Percentiles rank a stretch among this genome's conserved stretches.
phyloP scores from a whole-genome alignment of 2,329 filamentous ascomycete genomes.

The Exophiala sideris region DNA sequence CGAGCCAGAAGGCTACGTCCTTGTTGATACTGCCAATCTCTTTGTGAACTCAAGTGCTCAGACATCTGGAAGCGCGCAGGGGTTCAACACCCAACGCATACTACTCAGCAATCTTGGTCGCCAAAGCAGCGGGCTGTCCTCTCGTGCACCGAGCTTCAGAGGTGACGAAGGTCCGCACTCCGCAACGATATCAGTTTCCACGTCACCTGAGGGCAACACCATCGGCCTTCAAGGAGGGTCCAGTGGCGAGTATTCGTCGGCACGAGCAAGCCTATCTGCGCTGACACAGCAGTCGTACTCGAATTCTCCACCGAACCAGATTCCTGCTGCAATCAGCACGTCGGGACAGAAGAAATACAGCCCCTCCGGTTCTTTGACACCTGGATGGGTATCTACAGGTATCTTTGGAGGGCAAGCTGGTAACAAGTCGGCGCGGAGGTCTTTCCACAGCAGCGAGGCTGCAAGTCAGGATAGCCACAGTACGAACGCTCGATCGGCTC shows the following conservation, averaged over 20 bases:
- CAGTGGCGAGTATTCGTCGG: constrained; percentile 15
- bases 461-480: constrained; percentile 20
- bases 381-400: constrained; percentile 19
- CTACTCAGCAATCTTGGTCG: constrained; percentile 1
- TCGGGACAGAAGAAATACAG: constrained; percentile 26
- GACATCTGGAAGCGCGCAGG: neutral
- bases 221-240: constrained; percentile 15
- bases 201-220: constrained; percentile 28
- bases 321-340: constrained; percentile 9
- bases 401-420: constrained; percentile 18
- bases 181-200: constrained; percentile 23
- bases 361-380: constrained; percentile 23
- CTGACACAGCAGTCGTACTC: constrained; percentile 26
- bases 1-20: constrained; percentile 14
- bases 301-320: constrained; percentile 27
- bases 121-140: constrained; percentile 19
- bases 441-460: constrained; percentile 17
- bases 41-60: neutral
- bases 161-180: constrained; percentile 22
- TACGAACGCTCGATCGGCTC: constrained; percentile 8
- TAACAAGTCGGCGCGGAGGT: constrained; percentile 9
- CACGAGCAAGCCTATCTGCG: constrained; percentile 26
- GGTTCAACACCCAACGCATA: constrained; percentile 4
- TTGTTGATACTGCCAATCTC: constrained; percentile 10
- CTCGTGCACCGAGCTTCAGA: constrained; percentile 21